Conservation (phyloP, 352 stramenopile species). For the Globisporangium canariense region DNA sequence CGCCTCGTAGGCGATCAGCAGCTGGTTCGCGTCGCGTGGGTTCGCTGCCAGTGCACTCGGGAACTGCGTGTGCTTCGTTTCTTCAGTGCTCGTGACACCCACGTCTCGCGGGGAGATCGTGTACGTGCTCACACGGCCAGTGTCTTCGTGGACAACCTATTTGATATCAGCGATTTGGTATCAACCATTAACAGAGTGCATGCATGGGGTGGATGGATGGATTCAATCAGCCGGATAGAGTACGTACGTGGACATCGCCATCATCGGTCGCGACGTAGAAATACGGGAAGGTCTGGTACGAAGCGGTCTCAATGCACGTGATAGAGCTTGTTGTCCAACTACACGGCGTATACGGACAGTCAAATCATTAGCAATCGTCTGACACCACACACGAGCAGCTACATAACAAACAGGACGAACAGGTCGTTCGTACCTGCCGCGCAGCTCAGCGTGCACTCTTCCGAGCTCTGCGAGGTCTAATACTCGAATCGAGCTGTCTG, state of each 20-base stretch:
- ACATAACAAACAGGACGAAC: background rate
- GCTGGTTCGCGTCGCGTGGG: slow-evolving; percentile 55
- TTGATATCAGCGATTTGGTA: background rate
- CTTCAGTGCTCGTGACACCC: slow-evolving; percentile 23
- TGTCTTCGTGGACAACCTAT: slow-evolving; percentile 76
- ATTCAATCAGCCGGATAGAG: background rate
- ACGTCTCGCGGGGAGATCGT: slow-evolving; percentile 50
- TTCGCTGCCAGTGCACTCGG: slow-evolving; percentile 54
- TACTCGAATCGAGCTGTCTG: slow-evolving; percentile 61
- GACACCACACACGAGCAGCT: background rate
- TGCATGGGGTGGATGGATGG: background rate
- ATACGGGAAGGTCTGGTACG: slow-evolving; percentile 53
- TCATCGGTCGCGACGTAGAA: slow-evolving; percentile 77
- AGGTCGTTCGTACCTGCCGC: slow-evolving; percentile 15
- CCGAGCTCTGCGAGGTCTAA: slow-evolving; percentile 39
- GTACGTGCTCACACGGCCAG: slow-evolving; percentile 64
- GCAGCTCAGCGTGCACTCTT: slow-evolving; percentile 22
- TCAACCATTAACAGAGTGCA: background rate
- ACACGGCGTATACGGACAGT: background rate
- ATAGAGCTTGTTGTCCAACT: slow-evolving; percentile 70
- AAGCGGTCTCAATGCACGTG: slow-evolving; percentile 62
- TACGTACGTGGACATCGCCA: slow-evolving; percentile 45
- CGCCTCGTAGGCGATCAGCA: slow-evolving; percentile 63
- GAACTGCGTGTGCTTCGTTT: slow-evolving; percentile 22
- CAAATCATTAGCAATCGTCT: background rate